Conservation (phyloP, 2,329 filamentous ascomycete species). For the Geoglossum cookeanum region DNA sequence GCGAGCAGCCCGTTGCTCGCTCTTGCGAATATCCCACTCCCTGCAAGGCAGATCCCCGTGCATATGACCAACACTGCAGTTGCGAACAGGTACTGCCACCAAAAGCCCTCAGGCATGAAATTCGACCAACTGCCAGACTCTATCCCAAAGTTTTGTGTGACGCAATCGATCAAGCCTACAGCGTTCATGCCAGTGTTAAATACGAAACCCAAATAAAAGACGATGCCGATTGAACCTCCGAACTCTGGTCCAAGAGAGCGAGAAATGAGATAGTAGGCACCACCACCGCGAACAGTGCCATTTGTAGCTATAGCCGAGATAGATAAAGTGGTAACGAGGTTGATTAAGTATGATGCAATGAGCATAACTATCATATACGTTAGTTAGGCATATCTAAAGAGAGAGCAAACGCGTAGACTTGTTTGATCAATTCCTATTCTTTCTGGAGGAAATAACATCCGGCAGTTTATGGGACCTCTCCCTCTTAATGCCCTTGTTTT, state of each 20-base stretch:
- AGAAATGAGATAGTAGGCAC: slow-evolving; percentile 78
- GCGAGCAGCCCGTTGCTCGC: slow-evolving; percentile 60
- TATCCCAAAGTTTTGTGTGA: slow-evolving; percentile 53
- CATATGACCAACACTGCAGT: slow-evolving; percentile 53
- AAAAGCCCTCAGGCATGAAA: slow-evolving; percentile 49
- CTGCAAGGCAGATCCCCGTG: slow-evolving; percentile 57
- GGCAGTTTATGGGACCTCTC: not conserved
- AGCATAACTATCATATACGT: slow-evolving; percentile 39
- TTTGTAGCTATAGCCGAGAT: slow-evolving; percentile 81
- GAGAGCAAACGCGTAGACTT: not conserved
- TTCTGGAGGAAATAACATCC: not conserved
- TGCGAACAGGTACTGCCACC: slow-evolving; percentile 58
- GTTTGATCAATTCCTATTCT: not conserved
- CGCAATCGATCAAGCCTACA: slow-evolving; percentile 67
- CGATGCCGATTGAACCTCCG: slow-evolving; percentile 68
- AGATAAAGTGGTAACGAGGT: slow-evolving; percentile 69
- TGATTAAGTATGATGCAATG: slow-evolving; percentile 55
- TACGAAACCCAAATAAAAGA: slow-evolving; percentile 80
- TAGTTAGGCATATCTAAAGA: not conserved
- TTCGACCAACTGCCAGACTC: slow-evolving; percentile 35
- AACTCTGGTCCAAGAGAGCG: slow-evolving; percentile 74
- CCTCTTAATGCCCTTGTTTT: not conserved
- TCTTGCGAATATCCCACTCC: slow-evolving; percentile 60
- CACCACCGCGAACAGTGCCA: slow-evolving; percentile 70
- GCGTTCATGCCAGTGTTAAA: slow-evolving; percentile 78